phyloP scores from a whole-genome alignment of 768 basidiomycete genomes.

The Solioccasus polychromus region DNA sequence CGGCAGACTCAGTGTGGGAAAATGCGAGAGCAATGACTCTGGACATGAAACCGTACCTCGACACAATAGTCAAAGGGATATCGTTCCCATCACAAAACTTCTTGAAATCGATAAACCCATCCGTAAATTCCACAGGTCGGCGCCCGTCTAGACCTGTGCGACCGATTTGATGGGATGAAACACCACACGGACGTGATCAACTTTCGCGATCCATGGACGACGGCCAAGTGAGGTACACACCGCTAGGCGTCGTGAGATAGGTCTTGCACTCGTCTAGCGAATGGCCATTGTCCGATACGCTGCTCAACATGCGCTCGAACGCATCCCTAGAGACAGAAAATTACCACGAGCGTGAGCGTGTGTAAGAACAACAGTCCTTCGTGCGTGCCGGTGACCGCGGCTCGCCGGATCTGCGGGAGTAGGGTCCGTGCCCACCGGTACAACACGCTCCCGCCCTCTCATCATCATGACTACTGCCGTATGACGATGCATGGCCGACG shows the following conservation, averaged over 20 bases:
- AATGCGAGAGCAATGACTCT: background rate
- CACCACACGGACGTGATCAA: background rate
- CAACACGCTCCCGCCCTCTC: too few species aligned
- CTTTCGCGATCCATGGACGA: background rate
- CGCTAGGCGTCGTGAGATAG: conserved; percentile 57
- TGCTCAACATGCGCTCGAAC: conserved; percentile 83
- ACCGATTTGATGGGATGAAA: background rate
- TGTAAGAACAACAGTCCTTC: conserved; percentile 1
- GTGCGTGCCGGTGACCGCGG: background rate
- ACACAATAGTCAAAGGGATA: conserved; percentile 91
- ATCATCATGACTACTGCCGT: background rate
- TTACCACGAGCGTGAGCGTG: conserved; percentile 20
- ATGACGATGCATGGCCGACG: background rate
- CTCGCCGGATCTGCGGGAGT: conserved; percentile 7
- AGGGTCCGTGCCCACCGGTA: background rate
- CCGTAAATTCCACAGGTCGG: conserved; percentile 12
- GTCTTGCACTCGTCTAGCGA: conserved; percentile 86
- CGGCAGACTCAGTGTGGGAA: conserved; percentile 8
- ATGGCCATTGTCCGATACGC: conserved; percentile 69
- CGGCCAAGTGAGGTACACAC: conserved; percentile 35
- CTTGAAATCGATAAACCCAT: conserved; percentile 85
- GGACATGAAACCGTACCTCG: conserved; percentile 53
- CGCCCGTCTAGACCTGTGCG: conserved; percentile 7
- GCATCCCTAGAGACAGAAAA: conserved; percentile 57
- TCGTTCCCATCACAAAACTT: conserved; percentile 75